Conservation (phyloP, 306 rosid species). For the Cucurbita maxima region DNA sequence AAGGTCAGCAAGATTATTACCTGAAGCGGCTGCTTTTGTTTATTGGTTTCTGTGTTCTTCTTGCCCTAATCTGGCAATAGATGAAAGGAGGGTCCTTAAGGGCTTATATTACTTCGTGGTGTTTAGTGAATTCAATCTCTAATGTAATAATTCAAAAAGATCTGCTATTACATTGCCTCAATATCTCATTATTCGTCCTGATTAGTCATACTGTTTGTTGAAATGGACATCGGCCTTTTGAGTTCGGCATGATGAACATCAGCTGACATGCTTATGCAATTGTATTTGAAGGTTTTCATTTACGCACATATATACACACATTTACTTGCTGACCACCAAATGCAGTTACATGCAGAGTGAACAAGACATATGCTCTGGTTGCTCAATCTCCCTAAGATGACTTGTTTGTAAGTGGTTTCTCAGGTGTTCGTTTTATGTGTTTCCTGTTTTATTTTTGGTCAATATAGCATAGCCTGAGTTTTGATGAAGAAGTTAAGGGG, state of each 20-base stretch:
- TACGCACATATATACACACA: neutral
- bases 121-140: slow-evolving; percentile 3
- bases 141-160: neutral
- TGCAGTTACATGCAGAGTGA: neutral
- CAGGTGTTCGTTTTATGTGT: neutral
- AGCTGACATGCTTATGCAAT: slow-evolving; percentile 1
- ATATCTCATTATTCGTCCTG: neutral
- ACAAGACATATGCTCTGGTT: neutral
- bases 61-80: slow-evolving; percentile 64
- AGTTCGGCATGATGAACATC: neutral
- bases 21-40: slow-evolving; percentile 53
- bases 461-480: neutral
- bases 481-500: neutral
- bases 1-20: slow-evolving; percentile 52
- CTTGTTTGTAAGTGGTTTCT: neutral
- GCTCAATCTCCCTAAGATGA: neutral
- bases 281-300: neutral
- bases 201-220: neutral
- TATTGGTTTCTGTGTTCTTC: slow-evolving; percentile 33
- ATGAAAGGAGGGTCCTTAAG: neutral
- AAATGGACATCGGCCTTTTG: neutral
- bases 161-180: slow-evolving; percentile 1
- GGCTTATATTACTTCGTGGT: slow-evolving; percentile 2
- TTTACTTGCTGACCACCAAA: neutral
- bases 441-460: neutral